phyloP scores from a whole-genome alignment of 2,329 filamentous ascomycete species.

The Graphiopsis chlorocephala region DNA sequence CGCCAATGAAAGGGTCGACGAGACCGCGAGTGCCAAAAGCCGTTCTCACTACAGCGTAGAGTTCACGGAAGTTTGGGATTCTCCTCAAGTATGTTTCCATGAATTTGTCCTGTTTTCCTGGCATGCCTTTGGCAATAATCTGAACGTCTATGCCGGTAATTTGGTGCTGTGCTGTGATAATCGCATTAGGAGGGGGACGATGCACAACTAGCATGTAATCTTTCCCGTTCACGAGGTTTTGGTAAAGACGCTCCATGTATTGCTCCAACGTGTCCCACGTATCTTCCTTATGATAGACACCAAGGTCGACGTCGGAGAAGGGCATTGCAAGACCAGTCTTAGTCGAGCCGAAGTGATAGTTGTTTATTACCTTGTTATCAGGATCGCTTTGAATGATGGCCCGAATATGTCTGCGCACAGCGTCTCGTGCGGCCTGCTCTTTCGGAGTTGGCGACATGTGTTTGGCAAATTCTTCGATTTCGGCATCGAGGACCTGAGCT shows the following conservation, averaged over 20 bases:
- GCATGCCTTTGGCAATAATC: conserved; percentile 48
- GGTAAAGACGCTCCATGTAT: conserved; percentile 23
- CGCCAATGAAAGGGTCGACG: conserved; percentile 47
- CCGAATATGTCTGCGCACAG: neutral
- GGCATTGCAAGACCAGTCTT: conserved; percentile 51
- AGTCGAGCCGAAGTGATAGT: conserved; percentile 51
- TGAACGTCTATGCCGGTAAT: conserved; percentile 52
- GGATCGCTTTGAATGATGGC: neutral
- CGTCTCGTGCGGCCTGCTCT: neutral
- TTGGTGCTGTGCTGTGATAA: conserved; percentile 44
- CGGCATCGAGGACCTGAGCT: conserved; percentile 6
- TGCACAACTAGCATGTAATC: conserved; percentile 23
- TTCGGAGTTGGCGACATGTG: neutral
- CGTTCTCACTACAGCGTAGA: conserved; percentile 52
- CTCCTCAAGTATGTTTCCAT: conserved; percentile 48
- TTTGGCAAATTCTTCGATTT: conserved; percentile 4
- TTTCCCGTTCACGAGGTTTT: conserved; percentile 9
- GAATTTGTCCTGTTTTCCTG: conserved; percentile 40
- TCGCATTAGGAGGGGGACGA: conserved; percentile 37
- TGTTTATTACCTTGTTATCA: neutral
- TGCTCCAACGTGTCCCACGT: conserved; percentile 4
- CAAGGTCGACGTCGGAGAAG: conserved; percentile 55
- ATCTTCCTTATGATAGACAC: conserved; percentile 26
- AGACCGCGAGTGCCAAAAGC: conserved; percentile 51
- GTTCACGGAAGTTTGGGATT: conserved; percentile 47